Evolutionary conservation across 495 filamentous ascomycete species (phyloP), one percentile per base, ranked within the genome.

Genomic region (Penicillium ucsense): DNA sequence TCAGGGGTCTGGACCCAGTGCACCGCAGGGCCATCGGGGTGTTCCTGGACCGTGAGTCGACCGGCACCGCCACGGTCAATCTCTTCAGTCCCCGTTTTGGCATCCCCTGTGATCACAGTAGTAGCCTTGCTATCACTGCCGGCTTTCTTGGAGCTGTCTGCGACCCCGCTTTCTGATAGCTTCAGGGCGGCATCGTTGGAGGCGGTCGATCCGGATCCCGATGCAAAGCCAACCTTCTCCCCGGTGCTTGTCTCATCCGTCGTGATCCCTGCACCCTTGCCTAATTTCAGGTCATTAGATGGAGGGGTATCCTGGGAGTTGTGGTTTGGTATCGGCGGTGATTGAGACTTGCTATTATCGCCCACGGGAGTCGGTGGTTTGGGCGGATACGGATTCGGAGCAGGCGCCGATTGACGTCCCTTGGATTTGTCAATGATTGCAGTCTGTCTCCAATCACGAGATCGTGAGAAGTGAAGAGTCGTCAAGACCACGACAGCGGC

Each of bases 1-100:
- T 94, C 86, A 5, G 74, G 72, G 36, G 76, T 70, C 55, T 82
- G 85, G 52, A 68, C 59, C 89, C 89, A 95, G 56, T 87, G 83
- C 28, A 77, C 65, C 42, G 56, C 31, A 57, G 51, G 34, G 8
- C 50, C 57, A 32, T 59, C 54, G 32, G 67, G 60, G 31, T 63
- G 54, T 35, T 70, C 60, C 27, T 45, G 43, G 8, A 66, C 64
- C 37, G 72, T 62, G 31, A 68, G 50, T 48, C 64, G 66, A 5
- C 73, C 73, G 2, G 49, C 28, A 31, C 55, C 49, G 27, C 54
- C 56, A 34, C 46, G 37, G 33, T 55, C 52, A 4, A 51, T 47
- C 38, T 55, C 52, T 41, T 55, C 47, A 29, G 11, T 12, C 5
- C 5, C 36, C 39, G 11, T 5, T 5, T 12, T 20, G 20, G 38